Conservation (phyloP, 495 filamentous ascomycete species). For the Neurospora sp. region DNA sequence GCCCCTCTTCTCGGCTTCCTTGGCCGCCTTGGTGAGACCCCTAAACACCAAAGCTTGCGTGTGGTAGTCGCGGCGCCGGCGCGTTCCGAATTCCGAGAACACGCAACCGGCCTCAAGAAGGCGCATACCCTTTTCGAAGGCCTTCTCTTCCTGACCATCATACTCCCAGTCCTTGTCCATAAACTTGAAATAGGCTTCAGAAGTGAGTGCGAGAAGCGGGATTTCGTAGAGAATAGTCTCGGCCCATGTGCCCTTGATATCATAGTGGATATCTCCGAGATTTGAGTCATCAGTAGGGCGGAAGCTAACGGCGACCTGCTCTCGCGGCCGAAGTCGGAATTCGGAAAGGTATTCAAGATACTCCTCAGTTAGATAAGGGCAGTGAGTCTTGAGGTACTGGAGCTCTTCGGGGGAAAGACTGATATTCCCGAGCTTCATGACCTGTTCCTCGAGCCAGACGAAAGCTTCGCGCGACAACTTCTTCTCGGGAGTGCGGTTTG, state of each 20-base stretch:
- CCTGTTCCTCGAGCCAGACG: slow-evolving; percentile 74
- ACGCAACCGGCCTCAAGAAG: slow-evolving; percentile 74
- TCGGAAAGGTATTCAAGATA: slow-evolving; percentile 74
- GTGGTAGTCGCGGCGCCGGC: slow-evolving; percentile 81
- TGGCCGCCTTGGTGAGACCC: slow-evolving; percentile 64
- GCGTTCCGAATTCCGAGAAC: slow-evolving; percentile 88
- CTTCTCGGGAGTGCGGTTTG: slow-evolving; percentile 90
- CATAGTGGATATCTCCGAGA: slow-evolving; percentile 61
- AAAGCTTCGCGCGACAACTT: slow-evolving; percentile 76
- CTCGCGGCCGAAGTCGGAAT: slow-evolving; percentile 68
- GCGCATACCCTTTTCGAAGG: slow-evolving; percentile 62
- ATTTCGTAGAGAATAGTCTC: slow-evolving; percentile 98
- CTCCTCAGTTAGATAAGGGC: slow-evolving; percentile 64
- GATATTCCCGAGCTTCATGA: slow-evolving; percentile 70
- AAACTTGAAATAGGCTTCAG: slow-evolving; percentile 95
- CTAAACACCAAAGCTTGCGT: slow-evolving; percentile 87
- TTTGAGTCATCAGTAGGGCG: slow-evolving; percentile 57
- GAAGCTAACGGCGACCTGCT: slow-evolving; percentile 70
- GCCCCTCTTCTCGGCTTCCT: slow-evolving; percentile 51
- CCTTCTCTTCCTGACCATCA: slow-evolving; percentile 72
- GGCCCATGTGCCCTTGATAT: slow-evolving; percentile 73
- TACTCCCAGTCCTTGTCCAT: slow-evolving; percentile 84
- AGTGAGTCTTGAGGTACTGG: slow-evolving; percentile 64
- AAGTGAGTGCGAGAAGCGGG: slow-evolving; percentile 80
- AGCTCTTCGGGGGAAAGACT: slow-evolving; percentile 68